Evolutionary conservation across 345 rosid species (phyloP).

Genomic region (Melaleuca alternifolia): DNA sequence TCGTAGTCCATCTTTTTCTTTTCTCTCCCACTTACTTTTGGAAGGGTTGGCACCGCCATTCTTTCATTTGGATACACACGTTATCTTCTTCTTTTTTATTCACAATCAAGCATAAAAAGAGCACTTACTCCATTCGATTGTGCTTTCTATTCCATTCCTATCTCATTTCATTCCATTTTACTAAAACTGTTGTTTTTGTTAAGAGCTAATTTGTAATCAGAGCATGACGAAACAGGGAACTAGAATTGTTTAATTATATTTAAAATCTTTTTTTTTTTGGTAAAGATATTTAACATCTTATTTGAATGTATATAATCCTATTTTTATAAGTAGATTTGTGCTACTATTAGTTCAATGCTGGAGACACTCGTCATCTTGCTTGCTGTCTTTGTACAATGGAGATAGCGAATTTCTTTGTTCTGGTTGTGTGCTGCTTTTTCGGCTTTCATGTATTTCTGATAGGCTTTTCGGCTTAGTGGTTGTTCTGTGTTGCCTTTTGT

Average conservation of each 20-base stretch:
- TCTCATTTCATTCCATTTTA: background rate
- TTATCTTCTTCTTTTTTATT: background rate
- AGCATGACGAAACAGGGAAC: background rate
- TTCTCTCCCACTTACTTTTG: background rate
- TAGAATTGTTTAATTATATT: background rate
- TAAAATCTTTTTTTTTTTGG: too few species aligned
- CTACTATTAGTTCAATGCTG: background rate
- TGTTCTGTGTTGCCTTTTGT: background rate
- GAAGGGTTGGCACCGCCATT: background rate
- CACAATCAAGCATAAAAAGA: background rate
- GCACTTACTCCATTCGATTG: background rate
- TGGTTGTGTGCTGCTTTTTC: background rate
- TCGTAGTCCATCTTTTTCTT: background rate
- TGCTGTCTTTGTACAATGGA: background rate
- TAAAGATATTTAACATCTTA: background rate
- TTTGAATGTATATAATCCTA: background rate
- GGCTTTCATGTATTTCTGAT: background rate
- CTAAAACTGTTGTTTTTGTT: background rate
- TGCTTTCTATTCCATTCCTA: background rate
- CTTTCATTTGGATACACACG: background rate
- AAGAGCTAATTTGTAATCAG: background rate
- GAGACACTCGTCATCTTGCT: background rate
- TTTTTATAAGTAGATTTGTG: background rate
- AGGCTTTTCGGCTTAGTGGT: background rate
- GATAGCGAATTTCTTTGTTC: background rate